phyloP scores from a whole-genome alignment of 192 early-diverging fungal species.

The Coemansia interrupta region DNA sequence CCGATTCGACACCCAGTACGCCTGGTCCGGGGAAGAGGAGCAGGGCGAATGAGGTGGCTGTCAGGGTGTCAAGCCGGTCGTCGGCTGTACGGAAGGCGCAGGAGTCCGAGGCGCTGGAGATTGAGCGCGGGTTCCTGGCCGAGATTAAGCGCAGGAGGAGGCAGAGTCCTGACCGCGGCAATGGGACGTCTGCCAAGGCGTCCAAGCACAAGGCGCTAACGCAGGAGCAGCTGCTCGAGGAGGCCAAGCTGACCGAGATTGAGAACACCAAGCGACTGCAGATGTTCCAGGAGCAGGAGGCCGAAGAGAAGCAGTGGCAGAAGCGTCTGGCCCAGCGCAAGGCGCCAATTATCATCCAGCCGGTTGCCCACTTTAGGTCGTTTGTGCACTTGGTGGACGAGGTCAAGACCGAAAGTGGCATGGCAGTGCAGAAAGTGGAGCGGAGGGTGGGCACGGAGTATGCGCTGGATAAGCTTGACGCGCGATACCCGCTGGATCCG shows the following conservation, averaged over 20 bases:
- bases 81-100: constrained; percentile 42
- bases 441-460: constrained; percentile 12
- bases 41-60: constrained; percentile 14
- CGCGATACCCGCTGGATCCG: constrained; percentile 29
- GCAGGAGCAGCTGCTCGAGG: constrained; percentile 47
- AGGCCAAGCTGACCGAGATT: constrained; percentile 41
- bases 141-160: constrained; percentile 21
- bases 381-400: not conserved
- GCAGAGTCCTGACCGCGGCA: not conserved
- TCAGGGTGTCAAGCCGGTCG: constrained; percentile 38
- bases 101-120: constrained; percentile 29
- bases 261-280: constrained; percentile 33
- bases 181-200: not conserved
- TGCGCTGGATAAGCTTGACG: constrained; percentile 28
- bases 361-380: constrained; percentile 38
- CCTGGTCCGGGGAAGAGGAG: not conserved
- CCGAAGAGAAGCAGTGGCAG: constrained; percentile 31
- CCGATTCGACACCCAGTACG: not conserved
- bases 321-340: constrained; percentile 24
- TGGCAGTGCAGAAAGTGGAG: no score
- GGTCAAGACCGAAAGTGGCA: no score
- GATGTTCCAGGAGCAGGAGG: constrained; percentile 36
- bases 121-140: constrained; percentile 29
- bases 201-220: constrained; percentile 15
- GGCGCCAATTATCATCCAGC: constrained; percentile 37